phyloP scores from a whole-genome alignment of 2,329 filamentous ascomycete species.

The Lasiodiplodia citricola region DNA sequence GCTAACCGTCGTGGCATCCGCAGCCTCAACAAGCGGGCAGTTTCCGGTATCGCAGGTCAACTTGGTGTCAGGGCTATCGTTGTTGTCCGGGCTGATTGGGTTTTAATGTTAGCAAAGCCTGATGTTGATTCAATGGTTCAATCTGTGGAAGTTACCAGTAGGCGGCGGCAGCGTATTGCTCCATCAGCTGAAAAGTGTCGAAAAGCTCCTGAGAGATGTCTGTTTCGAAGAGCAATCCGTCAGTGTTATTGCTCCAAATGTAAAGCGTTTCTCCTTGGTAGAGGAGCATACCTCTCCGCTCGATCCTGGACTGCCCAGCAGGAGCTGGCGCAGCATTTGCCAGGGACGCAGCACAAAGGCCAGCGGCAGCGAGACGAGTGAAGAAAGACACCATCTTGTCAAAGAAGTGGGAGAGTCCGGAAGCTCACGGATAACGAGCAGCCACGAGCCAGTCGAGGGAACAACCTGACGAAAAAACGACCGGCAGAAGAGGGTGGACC shows the following conservation, averaged over 20 bases:
- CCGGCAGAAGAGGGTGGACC: not conserved
- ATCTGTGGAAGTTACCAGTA: constrained; percentile 47
- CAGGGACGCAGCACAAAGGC: constrained; percentile 6
- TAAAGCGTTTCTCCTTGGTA: not conserved
- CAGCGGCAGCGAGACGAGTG: constrained; percentile 4
- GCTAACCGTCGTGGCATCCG: constrained; percentile 51
- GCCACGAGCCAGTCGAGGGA: not conserved
- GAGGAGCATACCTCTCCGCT: constrained; percentile 11
- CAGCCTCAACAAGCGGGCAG: constrained; percentile 55
- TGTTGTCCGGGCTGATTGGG: constrained; percentile 44
- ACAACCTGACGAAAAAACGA: not conserved
- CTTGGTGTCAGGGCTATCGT: constrained; percentile 50
- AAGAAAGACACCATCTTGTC: constrained; percentile 12
- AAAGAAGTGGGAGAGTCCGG: not conserved
- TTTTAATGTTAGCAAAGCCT: not conserved
- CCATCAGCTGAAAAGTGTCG: constrained; percentile 52
- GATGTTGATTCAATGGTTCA: not conserved
- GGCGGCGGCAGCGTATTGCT: constrained; percentile 59
- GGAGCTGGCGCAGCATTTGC: constrained; percentile 4
- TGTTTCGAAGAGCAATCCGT: constrained; percentile 26
- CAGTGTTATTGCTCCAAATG: not conserved
- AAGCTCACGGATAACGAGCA: not conserved
- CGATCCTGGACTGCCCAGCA: not conserved
- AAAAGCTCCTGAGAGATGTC: constrained; percentile 49
- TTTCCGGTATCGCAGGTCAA: constrained; percentile 53